A percentile compares a stretch with the other conserved stretches of the same genome.
Evolutionary conservation across 371 early-diverging fungal genomes (phyloP).

Genomic region (Rhizopus stolonifer): DNA sequence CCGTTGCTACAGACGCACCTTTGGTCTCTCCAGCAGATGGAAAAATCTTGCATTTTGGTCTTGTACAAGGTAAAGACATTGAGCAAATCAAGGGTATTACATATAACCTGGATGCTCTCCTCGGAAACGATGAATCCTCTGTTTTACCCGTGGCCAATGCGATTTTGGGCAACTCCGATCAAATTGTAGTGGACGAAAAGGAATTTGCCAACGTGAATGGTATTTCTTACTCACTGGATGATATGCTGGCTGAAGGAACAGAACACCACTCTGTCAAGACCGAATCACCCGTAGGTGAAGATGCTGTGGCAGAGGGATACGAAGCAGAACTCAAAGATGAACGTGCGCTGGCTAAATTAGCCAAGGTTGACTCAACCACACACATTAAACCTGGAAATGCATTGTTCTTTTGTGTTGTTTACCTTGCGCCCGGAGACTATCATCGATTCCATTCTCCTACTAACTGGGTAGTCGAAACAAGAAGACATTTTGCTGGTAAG

Average conservation of each 20-base stretch:
- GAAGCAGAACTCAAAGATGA: constrained; percentile 23
- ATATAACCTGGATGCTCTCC: constrained; percentile 83
- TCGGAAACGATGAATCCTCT: constrained; percentile 66
- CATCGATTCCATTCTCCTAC: constrained; percentile 98
- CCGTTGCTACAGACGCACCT: constrained; percentile 54
- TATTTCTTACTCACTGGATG: constrained; percentile 83
- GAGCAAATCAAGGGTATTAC: constrained; percentile 95
- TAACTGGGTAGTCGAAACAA: constrained; percentile 84
- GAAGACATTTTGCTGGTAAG: constrained; percentile 86
- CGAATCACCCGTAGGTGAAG: constrained; percentile 39
- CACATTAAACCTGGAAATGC: constrained; percentile 65
- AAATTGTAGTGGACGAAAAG: constrained; percentile 64
- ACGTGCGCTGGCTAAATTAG: constrained; percentile 22
- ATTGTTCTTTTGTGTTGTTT: constrained; percentile 88
- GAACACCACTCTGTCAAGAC: constrained; percentile 25
- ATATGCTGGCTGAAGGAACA: constrained; percentile 65
- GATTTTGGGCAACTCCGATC: constrained; percentile 43
- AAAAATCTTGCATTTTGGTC: constrained; percentile 83
- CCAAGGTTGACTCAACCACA: constrained; percentile 27
- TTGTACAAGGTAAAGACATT: constrained; percentile 71
- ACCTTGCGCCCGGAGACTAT: constrained; percentile 97
- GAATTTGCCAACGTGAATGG: constrained; percentile 91
- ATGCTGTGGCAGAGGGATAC: constrained; percentile 37
- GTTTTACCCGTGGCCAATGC: constrained; percentile 39
- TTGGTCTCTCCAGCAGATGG: constrained; percentile 92